Conservation (phyloP, 495 filamentous ascomycete genomes). For the Lepidopterella palustris region DNA sequence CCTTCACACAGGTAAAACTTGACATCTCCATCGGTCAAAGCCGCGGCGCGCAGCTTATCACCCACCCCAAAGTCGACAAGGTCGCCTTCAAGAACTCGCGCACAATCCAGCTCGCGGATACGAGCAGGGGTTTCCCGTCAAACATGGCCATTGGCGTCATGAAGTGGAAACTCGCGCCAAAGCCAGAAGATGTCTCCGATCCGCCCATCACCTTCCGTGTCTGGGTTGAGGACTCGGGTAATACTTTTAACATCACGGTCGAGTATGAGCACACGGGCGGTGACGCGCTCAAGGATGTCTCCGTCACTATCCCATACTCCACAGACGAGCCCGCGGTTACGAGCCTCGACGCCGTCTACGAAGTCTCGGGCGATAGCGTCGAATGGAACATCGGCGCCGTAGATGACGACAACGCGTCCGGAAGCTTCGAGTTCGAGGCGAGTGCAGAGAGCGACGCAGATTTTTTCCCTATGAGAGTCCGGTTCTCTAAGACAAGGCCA, state of each 20-base stretch:
- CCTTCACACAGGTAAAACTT: slow-evolving; percentile 82
- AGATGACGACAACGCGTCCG: slow-evolving; percentile 69
- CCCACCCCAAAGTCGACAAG: slow-evolving; percentile 93
- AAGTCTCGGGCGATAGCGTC: slow-evolving; percentile 85
- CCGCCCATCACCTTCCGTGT: slow-evolving; percentile 88
- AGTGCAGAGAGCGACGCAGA: slow-evolving; percentile 76
- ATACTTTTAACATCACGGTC: slow-evolving; percentile 75
- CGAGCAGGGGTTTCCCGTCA: slow-evolving; percentile 76
- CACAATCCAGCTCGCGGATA: slow-evolving; percentile 77
- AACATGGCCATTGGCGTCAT: slow-evolving; percentile 86
- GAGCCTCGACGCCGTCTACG: slow-evolving; percentile 88
- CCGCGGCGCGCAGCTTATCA: slow-evolving; percentile 78
- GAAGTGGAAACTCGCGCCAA: slow-evolving; percentile 74
- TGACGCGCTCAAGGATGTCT: slow-evolving; percentile 71
- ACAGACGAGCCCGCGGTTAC: slow-evolving; percentile 80
- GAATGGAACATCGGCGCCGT: slow-evolving; percentile 88
- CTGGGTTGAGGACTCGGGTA: slow-evolving; percentile 77
- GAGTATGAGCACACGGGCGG: slow-evolving; percentile 87
- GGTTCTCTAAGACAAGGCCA: slow-evolving; percentile 77
- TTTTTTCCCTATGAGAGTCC: slow-evolving; percentile 94
- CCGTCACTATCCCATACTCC: slow-evolving; percentile 76
- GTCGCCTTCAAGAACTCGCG: slow-evolving; percentile 69
- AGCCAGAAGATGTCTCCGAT: slow-evolving; percentile 63
- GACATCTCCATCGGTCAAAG: slow-evolving; percentile 65
- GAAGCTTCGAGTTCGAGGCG: slow-evolving; percentile 90